Percentiles rank a stretch among this genome's conserved stretches.
Conservation (phyloP, 169 alveolate species). For the Plasmodium chabaudi region DNA sequence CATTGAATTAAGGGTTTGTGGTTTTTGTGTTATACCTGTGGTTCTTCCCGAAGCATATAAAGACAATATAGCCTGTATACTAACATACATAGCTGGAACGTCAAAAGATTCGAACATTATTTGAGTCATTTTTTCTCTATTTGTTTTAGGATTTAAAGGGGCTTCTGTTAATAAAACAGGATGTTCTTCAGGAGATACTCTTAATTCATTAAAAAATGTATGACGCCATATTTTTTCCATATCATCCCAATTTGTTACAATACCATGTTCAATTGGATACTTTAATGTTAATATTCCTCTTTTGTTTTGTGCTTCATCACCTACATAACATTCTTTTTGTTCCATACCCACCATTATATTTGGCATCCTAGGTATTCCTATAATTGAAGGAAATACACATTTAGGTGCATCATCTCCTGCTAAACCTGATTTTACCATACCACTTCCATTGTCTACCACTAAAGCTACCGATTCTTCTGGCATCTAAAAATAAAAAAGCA, state of each 20-base stretch:
- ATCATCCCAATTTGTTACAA: conserved; percentile 99
- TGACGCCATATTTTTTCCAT: conserved; percentile 99
- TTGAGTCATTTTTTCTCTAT: conserved; percentile 98
- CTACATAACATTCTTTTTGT: conserved; percentile 96
- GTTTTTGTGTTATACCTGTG: conserved; percentile 90
- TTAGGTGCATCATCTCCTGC: conserved; percentile 99
- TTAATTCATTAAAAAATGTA: conserved; percentile 97
- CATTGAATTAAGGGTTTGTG: background rate
- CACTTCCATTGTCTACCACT: conserved; percentile 99
- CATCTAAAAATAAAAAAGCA: conserved; percentile 8
- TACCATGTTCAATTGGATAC: conserved; percentile 99
- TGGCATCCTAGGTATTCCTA: conserved; percentile 97
- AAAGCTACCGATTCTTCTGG: conserved; percentile 88
- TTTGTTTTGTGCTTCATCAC: conserved; percentile 99
- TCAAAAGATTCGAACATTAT: conserved; percentile 98
- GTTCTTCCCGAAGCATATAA: conserved; percentile 99
- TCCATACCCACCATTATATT: conserved; percentile 98
- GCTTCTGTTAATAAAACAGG: conserved; percentile 98
- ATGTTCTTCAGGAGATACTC: conserved; percentile 97
- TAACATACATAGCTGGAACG: conserved; percentile 98
- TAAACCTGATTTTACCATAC: conserved; percentile 99
- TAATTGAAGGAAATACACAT: conserved; percentile 98
- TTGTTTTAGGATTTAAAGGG: conserved; percentile 96
- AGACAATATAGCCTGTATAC: conserved; percentile 98
- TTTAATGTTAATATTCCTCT: conserved; percentile 97